A percentile compares a stretch with the other conserved stretches of the same genome.
Conservation (phyloP, 495 filamentous ascomycete genomes). For the Parathielavia appendiculata region DNA sequence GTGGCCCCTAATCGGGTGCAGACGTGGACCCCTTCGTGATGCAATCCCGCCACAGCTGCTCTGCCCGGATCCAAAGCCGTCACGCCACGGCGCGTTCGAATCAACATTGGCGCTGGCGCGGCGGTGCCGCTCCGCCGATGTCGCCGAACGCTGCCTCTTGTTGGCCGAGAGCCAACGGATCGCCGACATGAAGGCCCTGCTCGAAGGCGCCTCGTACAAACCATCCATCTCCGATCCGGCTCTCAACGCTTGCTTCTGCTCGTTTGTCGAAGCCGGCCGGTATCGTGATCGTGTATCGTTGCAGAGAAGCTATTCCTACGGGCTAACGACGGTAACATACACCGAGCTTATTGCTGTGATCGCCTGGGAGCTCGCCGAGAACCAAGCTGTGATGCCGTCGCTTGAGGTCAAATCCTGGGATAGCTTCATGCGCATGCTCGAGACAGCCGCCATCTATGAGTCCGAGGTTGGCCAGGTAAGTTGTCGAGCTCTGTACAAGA, state of each 20-base stretch:
- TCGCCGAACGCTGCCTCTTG: slow-evolving; percentile 24
- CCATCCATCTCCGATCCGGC: slow-evolving; percentile 23
- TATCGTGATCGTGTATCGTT: slow-evolving; percentile 29
- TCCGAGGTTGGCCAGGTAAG: slow-evolving; percentile 31
- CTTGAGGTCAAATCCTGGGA: slow-evolving; percentile 30
- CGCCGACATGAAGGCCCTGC: slow-evolving; percentile 30
- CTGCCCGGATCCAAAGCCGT: slow-evolving; percentile 21
- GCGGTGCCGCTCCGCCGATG: slow-evolving; percentile 22
- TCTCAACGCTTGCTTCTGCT: slow-evolving; percentile 18
- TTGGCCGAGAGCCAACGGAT: slow-evolving; percentile 27
- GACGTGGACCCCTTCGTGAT: slow-evolving; percentile 28
- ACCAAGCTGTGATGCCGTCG: slow-evolving; percentile 17
- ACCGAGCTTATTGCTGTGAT: slow-evolving; percentile 33
- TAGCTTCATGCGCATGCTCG: slow-evolving; percentile 31
- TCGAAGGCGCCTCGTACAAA: slow-evolving; percentile 29
- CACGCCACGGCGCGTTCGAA: neutral
- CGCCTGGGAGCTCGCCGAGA: slow-evolving; percentile 38
- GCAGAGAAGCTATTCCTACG: slow-evolving; percentile 15
- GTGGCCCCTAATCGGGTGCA: slow-evolving; percentile 35
- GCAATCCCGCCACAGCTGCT: slow-evolving; percentile 25
- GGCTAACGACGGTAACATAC: slow-evolving; percentile 24
- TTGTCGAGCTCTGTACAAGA: neutral
- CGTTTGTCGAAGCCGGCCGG: slow-evolving; percentile 26
- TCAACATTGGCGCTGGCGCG: neutral
- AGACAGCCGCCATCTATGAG: slow-evolving; percentile 32